These are phyloP conservation scores for Diaporthe sp. DNA, from an alignment of 2,329 filamentous ascomycete species.

Conservation along the genomic window DNA sequence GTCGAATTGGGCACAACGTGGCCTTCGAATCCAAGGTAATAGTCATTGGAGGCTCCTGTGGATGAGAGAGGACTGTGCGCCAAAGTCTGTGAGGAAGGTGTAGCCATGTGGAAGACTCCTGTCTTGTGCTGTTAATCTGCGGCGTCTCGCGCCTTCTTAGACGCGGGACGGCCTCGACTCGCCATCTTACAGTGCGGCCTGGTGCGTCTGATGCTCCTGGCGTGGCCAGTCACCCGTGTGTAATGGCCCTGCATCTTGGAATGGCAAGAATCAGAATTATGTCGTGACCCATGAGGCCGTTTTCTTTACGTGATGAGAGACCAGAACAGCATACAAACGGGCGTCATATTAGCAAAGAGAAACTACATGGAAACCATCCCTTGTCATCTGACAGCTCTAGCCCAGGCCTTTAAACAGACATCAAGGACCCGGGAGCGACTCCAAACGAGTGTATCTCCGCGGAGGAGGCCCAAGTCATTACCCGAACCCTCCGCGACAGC, in stretches of 20 bases:
- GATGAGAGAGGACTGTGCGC: not conserved
- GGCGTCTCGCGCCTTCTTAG: not conserved
- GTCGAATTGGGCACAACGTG: not conserved
- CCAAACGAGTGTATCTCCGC: slow-evolving; percentile 34
- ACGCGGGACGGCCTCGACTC: not conserved
- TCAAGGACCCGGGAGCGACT: slow-evolving; percentile 13
- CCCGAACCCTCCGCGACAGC: slow-evolving; percentile 14
- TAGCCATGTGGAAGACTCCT: not conserved
- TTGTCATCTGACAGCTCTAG: slow-evolving; percentile 14
- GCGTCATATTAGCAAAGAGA: slow-evolving; percentile 49
- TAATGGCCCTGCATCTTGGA: not conserved
- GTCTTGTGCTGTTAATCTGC: not conserved
- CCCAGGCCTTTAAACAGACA: slow-evolving; percentile 27
- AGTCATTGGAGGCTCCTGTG: not conserved
- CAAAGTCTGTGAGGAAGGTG: not conserved
- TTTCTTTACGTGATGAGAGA: slow-evolving; percentile 35
- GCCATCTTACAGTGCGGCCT: not conserved
- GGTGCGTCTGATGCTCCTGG: slow-evolving; percentile 10
- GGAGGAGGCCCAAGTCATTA: not conserved
- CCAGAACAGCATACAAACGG: slow-evolving; percentile 38
- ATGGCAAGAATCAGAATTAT: slow-evolving; percentile 5
- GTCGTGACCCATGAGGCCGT: slow-evolving; percentile 23
- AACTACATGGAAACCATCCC: slow-evolving; percentile 40
- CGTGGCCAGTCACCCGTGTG: not conserved
- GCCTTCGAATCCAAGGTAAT: not conserved